Evolutionary conservation across 192 early-diverging fungal genomes (phyloP).

Genomic region (Pilobolus umbonatus): DNA sequence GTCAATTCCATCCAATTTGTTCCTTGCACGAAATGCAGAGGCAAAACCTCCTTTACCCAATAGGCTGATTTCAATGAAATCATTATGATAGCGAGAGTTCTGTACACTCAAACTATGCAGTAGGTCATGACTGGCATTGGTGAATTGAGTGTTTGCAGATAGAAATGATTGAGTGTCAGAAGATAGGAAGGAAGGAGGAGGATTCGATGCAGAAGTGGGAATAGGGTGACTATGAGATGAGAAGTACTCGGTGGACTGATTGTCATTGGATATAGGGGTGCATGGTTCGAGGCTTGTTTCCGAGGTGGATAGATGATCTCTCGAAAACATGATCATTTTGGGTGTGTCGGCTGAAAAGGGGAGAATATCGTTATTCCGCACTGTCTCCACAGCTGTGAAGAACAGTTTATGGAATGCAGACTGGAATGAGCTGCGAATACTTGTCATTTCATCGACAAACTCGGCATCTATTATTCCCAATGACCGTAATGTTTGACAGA

Average conservation of each 20-base stretch:
- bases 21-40: constrained; percentile 72
- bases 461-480: constrained; percentile 82
- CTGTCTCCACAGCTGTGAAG: constrained; percentile 67
- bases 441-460: constrained; percentile 64
- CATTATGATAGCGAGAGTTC: constrained; percentile 69
- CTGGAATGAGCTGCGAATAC: constrained; percentile 80
- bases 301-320: no score
- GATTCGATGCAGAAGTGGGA: neutral
- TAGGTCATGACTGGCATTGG: neutral
- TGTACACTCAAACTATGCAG: constrained; percentile 41
- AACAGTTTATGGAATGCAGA: constrained; percentile 82
- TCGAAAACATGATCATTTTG: neutral
- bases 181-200: neutral
- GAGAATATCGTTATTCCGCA: constrained; percentile 41
- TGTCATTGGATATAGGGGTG: no score
- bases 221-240: neutral
- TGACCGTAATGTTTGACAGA: constrained; percentile 79
- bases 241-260: neutral
- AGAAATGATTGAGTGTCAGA: neutral
- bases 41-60: constrained; percentile 95
- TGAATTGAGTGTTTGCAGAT: neutral
- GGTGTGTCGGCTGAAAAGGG: neutral
- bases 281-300: no score
- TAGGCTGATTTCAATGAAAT: constrained; percentile 73
- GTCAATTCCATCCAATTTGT: constrained; percentile 82